These are phyloP conservation scores for Batkoa obscura DNA, from an alignment of 371 early-diverging fungal genomes.

Conservation along the genomic window DNA sequence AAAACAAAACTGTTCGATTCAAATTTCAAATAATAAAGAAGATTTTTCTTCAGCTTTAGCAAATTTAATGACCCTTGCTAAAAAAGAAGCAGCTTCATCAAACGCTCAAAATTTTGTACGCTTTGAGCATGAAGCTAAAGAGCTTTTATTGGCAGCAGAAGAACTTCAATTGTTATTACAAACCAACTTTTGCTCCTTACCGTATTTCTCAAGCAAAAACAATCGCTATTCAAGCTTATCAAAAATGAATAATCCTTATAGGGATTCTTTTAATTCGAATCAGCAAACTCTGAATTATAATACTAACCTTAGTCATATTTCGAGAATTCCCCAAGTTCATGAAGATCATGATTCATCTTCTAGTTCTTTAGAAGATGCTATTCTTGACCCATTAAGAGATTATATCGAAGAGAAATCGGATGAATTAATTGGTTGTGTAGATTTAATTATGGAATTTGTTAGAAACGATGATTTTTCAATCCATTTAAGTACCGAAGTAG, in stretches of 20 bases:
- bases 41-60: not conserved
- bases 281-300: not conserved
- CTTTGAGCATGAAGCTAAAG: not conserved
- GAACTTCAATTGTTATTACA: not conserved
- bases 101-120: not conserved
- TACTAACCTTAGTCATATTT: not conserved
- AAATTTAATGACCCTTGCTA: not conserved
- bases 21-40: not conserved
- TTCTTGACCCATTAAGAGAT: not conserved
- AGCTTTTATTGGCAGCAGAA: not conserved
- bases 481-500: not conserved
- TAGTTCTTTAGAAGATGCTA: not conserved
- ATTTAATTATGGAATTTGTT: not conserved
- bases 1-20: not conserved
- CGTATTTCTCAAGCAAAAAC: not conserved
- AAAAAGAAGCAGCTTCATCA: not conserved
- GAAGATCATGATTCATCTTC: not conserved
- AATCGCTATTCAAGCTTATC: not conserved
- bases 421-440: not conserved
- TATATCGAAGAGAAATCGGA: slow-evolving; percentile 3
- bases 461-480: not conserved
- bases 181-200: slow-evolving; percentile 5
- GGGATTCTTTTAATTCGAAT: not conserved
- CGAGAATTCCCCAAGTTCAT: not conserved
- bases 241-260: not conserved